Conservation (phyloP, 139 green algal species). For the Eudorina sp. region DNA sequence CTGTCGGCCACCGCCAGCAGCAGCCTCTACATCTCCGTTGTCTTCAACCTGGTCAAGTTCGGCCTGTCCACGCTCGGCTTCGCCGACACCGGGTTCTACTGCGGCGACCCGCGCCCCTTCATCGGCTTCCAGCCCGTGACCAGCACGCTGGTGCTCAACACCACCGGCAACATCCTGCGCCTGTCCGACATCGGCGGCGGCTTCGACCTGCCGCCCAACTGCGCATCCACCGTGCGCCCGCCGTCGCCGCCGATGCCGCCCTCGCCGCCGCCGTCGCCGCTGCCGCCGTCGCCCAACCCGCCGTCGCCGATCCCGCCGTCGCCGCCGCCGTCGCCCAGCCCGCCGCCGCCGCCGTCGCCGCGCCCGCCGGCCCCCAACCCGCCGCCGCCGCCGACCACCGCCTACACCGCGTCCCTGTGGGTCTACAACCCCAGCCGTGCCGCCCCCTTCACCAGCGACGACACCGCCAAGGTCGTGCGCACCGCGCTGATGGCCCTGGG, state of each 20-base stretch:
- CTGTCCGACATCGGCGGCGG: not conserved
- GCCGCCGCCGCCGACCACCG: not conserved
- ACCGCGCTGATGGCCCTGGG: not conserved
- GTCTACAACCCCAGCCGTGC: constrained; percentile 19
- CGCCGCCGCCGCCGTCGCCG: not conserved
- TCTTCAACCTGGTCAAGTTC: constrained; percentile 24
- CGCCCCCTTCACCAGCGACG: not conserved
- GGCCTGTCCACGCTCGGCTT: not conserved
- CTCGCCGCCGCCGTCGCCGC: not conserved
- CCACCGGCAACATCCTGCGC: not conserved
- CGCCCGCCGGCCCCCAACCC: not conserved
- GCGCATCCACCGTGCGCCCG: not conserved
- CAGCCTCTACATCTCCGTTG: not conserved
- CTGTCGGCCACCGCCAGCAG: not conserved
- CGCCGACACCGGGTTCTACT: constrained; percentile 31
- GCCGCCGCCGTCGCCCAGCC: not conserved
- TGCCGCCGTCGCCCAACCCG: not conserved
- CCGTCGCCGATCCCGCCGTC: not conserved
- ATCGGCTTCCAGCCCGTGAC: not conserved
- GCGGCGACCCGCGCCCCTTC: constrained; percentile 7
- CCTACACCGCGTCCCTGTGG: not conserved
- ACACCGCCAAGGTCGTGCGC: constrained; percentile 16
- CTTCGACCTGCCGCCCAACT: not conserved
- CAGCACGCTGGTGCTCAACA: not conserved
- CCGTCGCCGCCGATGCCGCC: constrained; percentile 13